These are phyloP conservation scores for Cutaneotrichosporon sp. DNA, from an alignment of 1,284 basidiomycete species.

Conservation along the genomic window DNA sequence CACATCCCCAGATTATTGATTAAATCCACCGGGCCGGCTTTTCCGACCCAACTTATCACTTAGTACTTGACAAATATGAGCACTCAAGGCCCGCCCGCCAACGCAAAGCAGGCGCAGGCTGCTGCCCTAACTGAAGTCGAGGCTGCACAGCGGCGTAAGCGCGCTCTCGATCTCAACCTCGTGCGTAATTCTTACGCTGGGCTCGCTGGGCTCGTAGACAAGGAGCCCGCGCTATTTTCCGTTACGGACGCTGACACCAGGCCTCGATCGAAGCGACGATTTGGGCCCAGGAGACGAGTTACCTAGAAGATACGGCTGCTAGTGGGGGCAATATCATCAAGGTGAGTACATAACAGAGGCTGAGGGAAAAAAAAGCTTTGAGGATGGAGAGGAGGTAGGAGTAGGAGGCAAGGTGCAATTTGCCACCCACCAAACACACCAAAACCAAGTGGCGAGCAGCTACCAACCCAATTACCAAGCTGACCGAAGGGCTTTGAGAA, in stretches of 20 bases:
- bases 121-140: constrained; percentile 46
- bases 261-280: constrained; percentile 55
- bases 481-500: constrained; percentile 53
- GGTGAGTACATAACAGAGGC: constrained; percentile 27
- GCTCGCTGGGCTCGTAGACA: neutral
- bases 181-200: constrained; percentile 25
- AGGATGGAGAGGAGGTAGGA: neutral
- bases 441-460: too few species aligned
- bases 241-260: constrained; percentile 35
- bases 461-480: neutral
- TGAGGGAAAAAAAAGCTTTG: neutral
- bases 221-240: neutral
- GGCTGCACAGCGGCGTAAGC: constrained; percentile 42
- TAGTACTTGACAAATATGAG: constrained; percentile 31
- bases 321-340: constrained; percentile 55
- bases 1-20: neutral
- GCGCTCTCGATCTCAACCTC: constrained; percentile 41
- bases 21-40: constrained; percentile 1
- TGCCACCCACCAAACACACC: neutral
- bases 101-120: constrained; percentile 51
- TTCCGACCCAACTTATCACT: neutral
- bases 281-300: constrained; percentile 55
- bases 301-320: constrained; percentile 52
- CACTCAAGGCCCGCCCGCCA: constrained; percentile 45
- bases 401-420: neutral